Conservation (phyloP, 2,329 filamentous ascomycete species). For the Colletotrichum incanum region DNA sequence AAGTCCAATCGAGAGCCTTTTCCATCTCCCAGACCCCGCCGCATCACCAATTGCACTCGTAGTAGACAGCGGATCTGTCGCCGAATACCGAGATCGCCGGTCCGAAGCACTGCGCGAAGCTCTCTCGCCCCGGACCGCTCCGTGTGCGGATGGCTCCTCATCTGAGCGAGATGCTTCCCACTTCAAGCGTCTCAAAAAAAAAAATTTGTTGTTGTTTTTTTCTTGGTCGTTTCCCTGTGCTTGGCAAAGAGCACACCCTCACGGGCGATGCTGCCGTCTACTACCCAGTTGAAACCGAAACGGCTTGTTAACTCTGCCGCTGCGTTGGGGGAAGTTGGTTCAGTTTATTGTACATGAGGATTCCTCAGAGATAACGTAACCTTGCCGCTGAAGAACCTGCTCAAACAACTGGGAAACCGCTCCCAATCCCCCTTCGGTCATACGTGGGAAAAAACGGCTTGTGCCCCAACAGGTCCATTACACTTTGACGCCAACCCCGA, state of each 20-base stretch:
- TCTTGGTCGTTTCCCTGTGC: no score
- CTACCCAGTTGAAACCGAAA: background rate
- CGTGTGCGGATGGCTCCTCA: background rate
- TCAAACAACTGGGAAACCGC: no score
- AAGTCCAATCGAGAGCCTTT: background rate
- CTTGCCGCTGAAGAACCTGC: background rate
- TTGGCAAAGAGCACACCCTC: background rate
- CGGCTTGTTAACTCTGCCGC: background rate
- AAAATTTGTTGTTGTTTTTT: no score
- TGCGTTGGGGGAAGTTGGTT: background rate
- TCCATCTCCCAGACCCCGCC: background rate
- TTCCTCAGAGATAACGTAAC: background rate
- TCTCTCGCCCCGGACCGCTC: background rate
- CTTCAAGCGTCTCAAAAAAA: background rate
- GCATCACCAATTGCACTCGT: background rate
- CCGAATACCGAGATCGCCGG: background rate
- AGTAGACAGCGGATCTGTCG: background rate
- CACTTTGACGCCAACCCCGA: no score
- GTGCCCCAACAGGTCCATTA: no score
- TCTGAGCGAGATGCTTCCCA: background rate
- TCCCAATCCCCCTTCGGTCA: no score
- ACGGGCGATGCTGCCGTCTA: background rate
- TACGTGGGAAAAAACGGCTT: no score
- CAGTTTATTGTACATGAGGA: background rate
- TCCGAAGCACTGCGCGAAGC: no score